Evolutionary conservation across 1,284 basidiomycete genomes (phyloP), one percentile per base, ranked within the genome.

Genomic region (Microbotryum lychnidis-dioicae): DNA sequence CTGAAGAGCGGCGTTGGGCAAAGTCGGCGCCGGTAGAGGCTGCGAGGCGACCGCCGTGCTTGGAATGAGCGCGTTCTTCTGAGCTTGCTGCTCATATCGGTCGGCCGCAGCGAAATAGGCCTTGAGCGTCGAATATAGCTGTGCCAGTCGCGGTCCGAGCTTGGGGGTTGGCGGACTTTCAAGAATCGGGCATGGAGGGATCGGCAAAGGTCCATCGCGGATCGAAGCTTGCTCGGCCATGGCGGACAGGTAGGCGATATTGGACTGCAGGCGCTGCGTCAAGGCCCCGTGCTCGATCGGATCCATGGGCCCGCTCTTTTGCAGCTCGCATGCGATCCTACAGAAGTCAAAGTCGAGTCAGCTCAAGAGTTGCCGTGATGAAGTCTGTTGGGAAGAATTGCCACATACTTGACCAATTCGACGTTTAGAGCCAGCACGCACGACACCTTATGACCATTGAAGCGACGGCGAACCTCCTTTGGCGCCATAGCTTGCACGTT

Each of bases 101-200:
- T 66, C 67, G 6, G 65, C 56, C 2, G 62, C 67, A n/a, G 44
- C 31, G 23, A 69, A 69, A 54, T 69, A 66, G 33, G 47, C 18
- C 45, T 66, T 66, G 27, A 69, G 54, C 7, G 27, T 37, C 25
- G 31, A 31, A 54, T 69, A 69, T 3, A 55, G 21, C 1, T 29
- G 18, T 3, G 45, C 37, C 46, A 69, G 61, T 2, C 61, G 57
- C 2, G 57, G 49, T 6, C 59, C 53, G 44, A 66, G 56, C 23
- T 61, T 8, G 0, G 67, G 62, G 1, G 65, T 66, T 12, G 51
- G 5, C 1, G 67, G 67, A 2, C 57, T 23, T n/a, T 59, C 56
- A 48, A 69, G 62, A 23, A 69, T 59, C 0, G 67, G 67, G 37
- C 14, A 42, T 42, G 37, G 37, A 6, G 37, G 37, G 37, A 42